Evolutionary conservation across 495 filamentous ascomycete genomes (phyloP).

Genomic region (Talaromyces thailandensis): DNA sequence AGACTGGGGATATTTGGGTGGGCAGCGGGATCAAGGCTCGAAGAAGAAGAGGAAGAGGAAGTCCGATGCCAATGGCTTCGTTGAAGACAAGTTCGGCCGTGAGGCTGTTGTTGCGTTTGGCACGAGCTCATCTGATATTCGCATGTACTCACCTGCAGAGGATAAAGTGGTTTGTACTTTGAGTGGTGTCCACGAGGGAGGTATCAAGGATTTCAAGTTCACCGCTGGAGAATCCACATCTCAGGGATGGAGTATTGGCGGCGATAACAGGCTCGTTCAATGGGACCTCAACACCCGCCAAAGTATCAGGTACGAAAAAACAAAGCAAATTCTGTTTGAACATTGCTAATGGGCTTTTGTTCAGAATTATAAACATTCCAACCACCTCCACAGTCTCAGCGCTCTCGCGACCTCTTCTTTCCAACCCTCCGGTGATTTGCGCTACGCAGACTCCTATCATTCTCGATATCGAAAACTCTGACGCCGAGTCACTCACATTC

Average conservation of each 20-base stretch:
- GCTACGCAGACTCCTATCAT: slow-evolving; percentile 48
- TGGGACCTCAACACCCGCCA: slow-evolving; percentile 46
- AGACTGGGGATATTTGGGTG: slow-evolving; percentile 45
- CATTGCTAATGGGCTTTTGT: background rate
- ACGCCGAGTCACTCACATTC: slow-evolving; percentile 32
- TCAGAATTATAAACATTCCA: slow-evolving; percentile 40
- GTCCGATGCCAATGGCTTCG: slow-evolving; percentile 35
- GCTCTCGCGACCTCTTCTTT: slow-evolving; percentile 32
- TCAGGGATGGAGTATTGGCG: slow-evolving; percentile 51
- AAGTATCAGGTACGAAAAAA: slow-evolving; percentile 31
- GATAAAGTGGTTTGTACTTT: slow-evolving; percentile 41
- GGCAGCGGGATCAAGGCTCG: slow-evolving; percentile 22
- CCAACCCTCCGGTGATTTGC: slow-evolving; percentile 39
- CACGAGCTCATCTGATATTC: slow-evolving; percentile 43
- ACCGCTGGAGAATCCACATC: slow-evolving; percentile 28
- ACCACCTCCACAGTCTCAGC: slow-evolving; percentile 29
- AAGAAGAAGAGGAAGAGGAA: slow-evolving; percentile 52
- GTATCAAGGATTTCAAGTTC: slow-evolving; percentile 50
- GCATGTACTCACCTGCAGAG: slow-evolving; percentile 45
- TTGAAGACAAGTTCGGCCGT: slow-evolving; percentile 11
- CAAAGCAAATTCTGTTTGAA: slow-evolving; percentile 1
- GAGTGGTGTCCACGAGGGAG: slow-evolving; percentile 42
- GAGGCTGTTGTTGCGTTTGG: slow-evolving; percentile 45
- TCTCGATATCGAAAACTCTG: slow-evolving; percentile 35
- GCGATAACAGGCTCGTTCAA: slow-evolving; percentile 50